Base-by-base conservation (phyloP, 345 rosid species). In the Eucalyptus sp. region DNA sequence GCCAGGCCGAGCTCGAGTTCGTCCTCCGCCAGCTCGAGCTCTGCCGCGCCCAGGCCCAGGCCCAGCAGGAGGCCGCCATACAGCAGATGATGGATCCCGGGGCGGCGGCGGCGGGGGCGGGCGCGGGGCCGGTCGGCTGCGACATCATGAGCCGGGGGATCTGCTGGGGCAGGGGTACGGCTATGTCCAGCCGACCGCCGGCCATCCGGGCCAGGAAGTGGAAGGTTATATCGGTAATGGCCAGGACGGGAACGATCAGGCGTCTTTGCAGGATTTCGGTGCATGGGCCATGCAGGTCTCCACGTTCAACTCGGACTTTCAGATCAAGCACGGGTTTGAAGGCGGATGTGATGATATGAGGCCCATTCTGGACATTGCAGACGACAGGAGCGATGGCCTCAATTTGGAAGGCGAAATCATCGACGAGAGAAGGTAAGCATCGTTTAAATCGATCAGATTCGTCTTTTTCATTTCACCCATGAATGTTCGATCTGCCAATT, bases 1-100 rank as follows among this genome's bases (percentile, higher is more conserved):
- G 80, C n/a, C 93, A 93, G 89, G 95, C 95, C 20, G 99, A 98
- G 89, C 95, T 97, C 13, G 97, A 95, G 37, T 87, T 96, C 27
- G 98, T 97, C 89, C 96, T 94, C 87, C 96, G 97, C 25, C 99
- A 96, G 62, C 86, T 97, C 4, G 96, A 96, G 16, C 50, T 92
- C 84, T 96, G 90, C 51, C 94, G 96, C 31, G 92, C 93, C 7
- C 93, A 90, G 71, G 91, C 68, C 0, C 68, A 62, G 68, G 68
- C 46, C 27, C 93, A 90, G 41, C 90, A 89, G 87, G 90, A 80
- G 89, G 89, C 54, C 18, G 88, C 44, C 25, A 44, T 24, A 44
- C 68, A 24, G 51, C 71, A 54, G 71, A 66, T 50, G 37, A 79
- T 20, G 29, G 48, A 76, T 41, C 84, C 90, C 14, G 43, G 88